phyloP scores from a whole-genome alignment of 2,329 filamentous ascomycete species.

The Penicillium sp. region DNA sequence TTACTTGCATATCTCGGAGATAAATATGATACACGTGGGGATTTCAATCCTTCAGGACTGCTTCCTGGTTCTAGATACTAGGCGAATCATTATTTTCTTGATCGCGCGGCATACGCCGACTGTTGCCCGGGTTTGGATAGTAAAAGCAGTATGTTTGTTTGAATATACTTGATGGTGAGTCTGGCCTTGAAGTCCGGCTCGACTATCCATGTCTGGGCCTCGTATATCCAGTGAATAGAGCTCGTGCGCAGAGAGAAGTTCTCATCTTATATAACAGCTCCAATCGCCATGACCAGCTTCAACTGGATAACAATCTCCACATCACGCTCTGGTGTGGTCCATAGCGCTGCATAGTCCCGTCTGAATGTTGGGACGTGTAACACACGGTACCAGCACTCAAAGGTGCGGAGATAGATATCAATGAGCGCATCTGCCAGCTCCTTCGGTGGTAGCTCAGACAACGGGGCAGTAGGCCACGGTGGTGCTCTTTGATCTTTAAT shows the following conservation, averaged over 20 bases:
- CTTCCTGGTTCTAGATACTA: background rate
- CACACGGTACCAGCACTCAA: slow-evolving; percentile 57
- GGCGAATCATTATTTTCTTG: background rate
- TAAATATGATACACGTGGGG: background rate
- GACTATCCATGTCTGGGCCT: slow-evolving; percentile 57
- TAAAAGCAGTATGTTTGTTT: slow-evolving; percentile 43
- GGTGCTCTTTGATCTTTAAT: slow-evolving; percentile 55
- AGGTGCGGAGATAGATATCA: slow-evolving; percentile 54
- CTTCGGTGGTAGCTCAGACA: slow-evolving; percentile 45
- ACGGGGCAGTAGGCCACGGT: slow-evolving; percentile 48
- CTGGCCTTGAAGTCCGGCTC: slow-evolving; percentile 55
- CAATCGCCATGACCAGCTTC: slow-evolving; percentile 60
- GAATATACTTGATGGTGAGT: slow-evolving; percentile 53
- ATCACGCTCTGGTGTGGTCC: slow-evolving; percentile 35
- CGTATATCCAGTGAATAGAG: slow-evolving; percentile 58
- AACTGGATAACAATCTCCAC: slow-evolving; percentile 54
- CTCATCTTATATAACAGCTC: slow-evolving; percentile 52
- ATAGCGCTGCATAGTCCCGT: slow-evolving; percentile 55
- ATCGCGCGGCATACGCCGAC: background rate
- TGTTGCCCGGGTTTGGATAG: slow-evolving; percentile 11
- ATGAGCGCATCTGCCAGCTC: slow-evolving; percentile 51
- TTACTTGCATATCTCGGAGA: background rate
- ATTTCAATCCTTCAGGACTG: background rate
- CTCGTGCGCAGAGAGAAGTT: slow-evolving; percentile 50
- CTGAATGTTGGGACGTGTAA: slow-evolving; percentile 59